Conservation (phyloP, 2,329 filamentous ascomycete species). For the Cercospora sesami region DNA sequence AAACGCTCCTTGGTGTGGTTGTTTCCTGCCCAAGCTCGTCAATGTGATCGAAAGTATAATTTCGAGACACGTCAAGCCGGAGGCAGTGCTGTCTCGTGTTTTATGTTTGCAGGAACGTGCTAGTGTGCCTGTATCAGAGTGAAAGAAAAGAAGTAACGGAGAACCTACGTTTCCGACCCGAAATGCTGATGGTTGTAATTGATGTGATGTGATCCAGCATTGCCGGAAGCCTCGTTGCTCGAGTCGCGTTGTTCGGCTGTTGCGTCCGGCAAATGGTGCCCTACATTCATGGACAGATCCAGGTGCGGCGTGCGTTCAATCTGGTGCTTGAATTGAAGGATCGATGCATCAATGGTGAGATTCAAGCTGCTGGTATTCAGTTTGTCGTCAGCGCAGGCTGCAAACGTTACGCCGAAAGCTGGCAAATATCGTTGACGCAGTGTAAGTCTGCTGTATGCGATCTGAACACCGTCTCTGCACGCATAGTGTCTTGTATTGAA, state of each 20-base stretch:
- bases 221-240: background rate
- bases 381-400: background rate
- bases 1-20: background rate
- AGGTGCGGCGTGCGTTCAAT: background rate
- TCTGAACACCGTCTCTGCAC: background rate
- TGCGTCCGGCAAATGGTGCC: background rate
- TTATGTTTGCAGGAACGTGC: background rate
- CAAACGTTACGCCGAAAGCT: background rate
- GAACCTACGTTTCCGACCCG: background rate
- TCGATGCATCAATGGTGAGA: background rate
- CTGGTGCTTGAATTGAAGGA: background rate
- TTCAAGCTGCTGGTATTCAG: background rate
- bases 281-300: background rate
- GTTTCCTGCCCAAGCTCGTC: background rate
- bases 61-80: conserved; percentile 1
- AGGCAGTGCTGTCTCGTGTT: background rate
- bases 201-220: background rate
- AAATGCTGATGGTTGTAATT: background rate
- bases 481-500: background rate
- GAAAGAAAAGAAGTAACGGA: background rate
- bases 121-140: conserved; percentile 2
- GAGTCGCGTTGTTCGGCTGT: background rate
- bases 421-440: background rate
- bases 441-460: background rate
- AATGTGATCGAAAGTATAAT: background rate